Conservation (phyloP, 306 rosid genomes). For the Cicer cuneatum region DNA sequence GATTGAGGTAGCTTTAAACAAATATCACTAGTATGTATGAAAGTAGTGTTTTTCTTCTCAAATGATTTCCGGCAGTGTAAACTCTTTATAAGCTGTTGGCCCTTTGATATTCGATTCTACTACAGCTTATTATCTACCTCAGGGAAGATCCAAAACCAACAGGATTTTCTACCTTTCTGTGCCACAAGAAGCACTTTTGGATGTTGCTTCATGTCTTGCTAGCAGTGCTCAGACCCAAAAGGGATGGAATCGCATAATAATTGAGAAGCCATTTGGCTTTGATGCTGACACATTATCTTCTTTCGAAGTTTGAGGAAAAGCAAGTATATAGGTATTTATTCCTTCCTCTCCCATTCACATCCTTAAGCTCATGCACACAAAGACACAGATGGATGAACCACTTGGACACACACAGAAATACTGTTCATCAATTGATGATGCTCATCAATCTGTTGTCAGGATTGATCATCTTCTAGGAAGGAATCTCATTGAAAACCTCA, state of each 20-base stretch:
- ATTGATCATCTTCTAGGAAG: conserved; percentile 96
- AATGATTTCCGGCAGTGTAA: conserved; percentile 21
- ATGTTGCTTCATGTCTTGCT: conserved; percentile 73
- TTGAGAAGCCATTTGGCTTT: conserved; percentile 93
- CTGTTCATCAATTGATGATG: conserved; percentile 31
- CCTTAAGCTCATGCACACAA: conserved; percentile 28
- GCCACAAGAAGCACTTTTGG: conserved; percentile 91
- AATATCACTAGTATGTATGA: conserved; percentile 21
- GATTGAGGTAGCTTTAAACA: conserved; percentile 70
- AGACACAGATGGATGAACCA: conserved; percentile 23
- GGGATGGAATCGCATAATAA: conserved; percentile 93
- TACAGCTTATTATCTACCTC: conserved; percentile 60
- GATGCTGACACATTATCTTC: conserved; percentile 82
- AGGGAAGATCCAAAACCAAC: conserved; percentile 77
- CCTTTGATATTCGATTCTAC: conserved; percentile 51
- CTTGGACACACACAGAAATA: conserved; percentile 15
- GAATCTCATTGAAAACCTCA: conserved; percentile 91
- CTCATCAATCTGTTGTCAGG: conserved; percentile 60
- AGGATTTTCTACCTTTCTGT: conserved; percentile 95
- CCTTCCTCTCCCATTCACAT: conserved; percentile 20
- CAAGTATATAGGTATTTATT: conserved; percentile 80
- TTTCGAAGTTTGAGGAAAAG: conserved; percentile 78
- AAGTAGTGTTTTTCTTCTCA: conserved; percentile 26
- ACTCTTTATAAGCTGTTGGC: conserved; percentile 38
- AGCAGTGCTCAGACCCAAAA: conserved; percentile 76